These are phyloP conservation scores for Wickerhamiella kurtzmanii DNA, from an alignment of 805 yeast genomes.

Conservation along the genomic window DNA sequence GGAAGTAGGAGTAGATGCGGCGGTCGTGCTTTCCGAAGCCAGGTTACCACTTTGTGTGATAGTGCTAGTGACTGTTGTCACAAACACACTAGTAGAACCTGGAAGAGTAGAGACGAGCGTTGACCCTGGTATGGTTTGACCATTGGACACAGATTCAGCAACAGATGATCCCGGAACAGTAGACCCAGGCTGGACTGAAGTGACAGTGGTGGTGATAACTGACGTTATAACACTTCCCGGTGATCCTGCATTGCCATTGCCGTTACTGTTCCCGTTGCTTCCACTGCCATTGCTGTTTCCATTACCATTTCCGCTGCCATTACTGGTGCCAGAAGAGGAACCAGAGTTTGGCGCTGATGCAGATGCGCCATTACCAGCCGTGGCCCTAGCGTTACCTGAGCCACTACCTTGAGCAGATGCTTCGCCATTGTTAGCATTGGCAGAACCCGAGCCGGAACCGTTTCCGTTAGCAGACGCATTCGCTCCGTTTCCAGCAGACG, in stretches of 20 bases:
- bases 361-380: neutral
- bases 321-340: no score
- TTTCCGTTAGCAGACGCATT: neutral
- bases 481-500: neutral
- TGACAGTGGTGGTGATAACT: neutral
- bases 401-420: neutral
- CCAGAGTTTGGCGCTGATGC: neutral
- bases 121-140: neutral
- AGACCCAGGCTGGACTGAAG: constrained; percentile 3
- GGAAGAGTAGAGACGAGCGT: neutral
- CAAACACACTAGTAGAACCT: neutral
- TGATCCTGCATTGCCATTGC: neutral
- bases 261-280: neutral
- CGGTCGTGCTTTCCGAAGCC: neutral
- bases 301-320: neutral
- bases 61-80: neutral
- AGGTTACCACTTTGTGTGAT: neutral
- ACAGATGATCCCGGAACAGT: constrained; percentile 5
- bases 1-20: neutral
- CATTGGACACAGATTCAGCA: constrained; percentile 4
- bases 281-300: neutral
- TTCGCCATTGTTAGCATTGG: neutral
- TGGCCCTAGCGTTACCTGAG: neutral
- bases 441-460: neutral
- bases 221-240: neutral